phyloP scores from a whole-genome alignment of 192 early-diverging fungal species.

The Ramicandelaber brevisporus region DNA sequence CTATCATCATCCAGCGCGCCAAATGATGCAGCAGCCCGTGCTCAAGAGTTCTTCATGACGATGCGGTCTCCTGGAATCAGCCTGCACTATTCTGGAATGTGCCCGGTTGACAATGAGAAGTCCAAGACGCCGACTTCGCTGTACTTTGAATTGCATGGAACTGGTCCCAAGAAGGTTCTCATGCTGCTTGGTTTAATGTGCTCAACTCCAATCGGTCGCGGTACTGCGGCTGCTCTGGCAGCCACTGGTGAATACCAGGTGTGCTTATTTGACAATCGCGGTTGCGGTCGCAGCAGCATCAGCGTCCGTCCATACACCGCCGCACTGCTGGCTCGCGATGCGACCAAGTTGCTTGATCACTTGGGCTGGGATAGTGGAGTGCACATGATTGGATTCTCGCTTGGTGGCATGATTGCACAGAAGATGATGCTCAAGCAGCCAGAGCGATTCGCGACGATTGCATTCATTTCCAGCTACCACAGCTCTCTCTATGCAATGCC shows the following conservation, averaged over 20 bases:
- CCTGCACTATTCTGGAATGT: conserved; percentile 1
- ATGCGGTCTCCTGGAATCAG: conserved; percentile 3
- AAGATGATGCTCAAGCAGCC: too few species aligned
- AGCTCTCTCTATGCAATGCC: too few species aligned
- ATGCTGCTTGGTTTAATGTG: conserved; percentile 40
- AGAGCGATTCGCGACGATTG: too few species aligned
- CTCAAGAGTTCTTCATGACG: too few species aligned
- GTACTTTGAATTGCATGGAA: conserved; percentile 59
- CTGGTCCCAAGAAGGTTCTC: conserved; percentile 35
- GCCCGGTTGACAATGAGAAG: conserved; percentile 2
- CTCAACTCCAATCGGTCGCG: too few species aligned
- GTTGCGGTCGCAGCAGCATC: conserved; percentile 25
- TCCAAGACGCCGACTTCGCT: conserved; percentile 22
- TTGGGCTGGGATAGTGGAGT: conserved; percentile 42
- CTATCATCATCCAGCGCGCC: too few species aligned
- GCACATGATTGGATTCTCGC: conserved; percentile 55
- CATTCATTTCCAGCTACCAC: too few species aligned
- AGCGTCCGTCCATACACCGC: conserved; percentile 18
- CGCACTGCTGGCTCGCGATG: conserved; percentile 56
- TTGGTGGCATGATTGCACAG: conserved; percentile 72
- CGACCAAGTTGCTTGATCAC: conserved; percentile 33
- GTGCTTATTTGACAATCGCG: conserved; percentile 67
- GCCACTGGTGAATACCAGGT: conserved; percentile 34
- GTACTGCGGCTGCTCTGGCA: too few species aligned
- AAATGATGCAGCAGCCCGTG: too few species aligned